phyloP scores from a whole-genome alignment of 2,329 filamentous ascomycete species.

The Thielaviopsis ethacetica region DNA sequence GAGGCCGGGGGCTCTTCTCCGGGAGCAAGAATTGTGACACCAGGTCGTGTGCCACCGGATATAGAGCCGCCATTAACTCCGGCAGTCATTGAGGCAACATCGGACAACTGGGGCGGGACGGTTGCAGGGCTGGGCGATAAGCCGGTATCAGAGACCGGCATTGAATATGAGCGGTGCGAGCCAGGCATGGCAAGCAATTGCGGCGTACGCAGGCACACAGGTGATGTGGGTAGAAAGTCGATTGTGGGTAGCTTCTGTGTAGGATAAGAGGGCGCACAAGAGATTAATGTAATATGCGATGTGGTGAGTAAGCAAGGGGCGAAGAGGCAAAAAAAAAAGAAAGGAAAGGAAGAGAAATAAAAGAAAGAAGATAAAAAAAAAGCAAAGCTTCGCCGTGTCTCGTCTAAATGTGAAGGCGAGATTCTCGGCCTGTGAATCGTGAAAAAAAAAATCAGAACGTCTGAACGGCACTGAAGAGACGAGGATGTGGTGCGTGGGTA shows the following conservation, averaged over 20 bases:
- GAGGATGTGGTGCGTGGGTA: too few relatives aligned
- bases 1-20: conserved; percentile 10
- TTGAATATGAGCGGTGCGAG: background rate
- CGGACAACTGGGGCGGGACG: background rate
- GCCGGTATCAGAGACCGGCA: conserved; percentile 3
- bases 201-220: background rate
- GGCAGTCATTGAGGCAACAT: background rate
- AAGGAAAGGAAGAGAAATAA: background rate
- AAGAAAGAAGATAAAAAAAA: background rate
- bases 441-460: too few relatives aligned
- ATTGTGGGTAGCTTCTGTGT: background rate
- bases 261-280: background rate
- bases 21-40: conserved; percentile 11
- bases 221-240: background rate
- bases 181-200: background rate
- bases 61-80: background rate
- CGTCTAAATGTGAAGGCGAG: too few relatives aligned
- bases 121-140: background rate
- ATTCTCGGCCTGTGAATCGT: too few relatives aligned
- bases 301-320: background rate
- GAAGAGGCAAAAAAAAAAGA: background rate
- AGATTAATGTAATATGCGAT: background rate
- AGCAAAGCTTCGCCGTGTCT: background rate
- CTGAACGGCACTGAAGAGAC: too few relatives aligned
- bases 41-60: conserved; percentile 7